Evolutionary conservation across 371 early-diverging fungal genomes (phyloP), one percentile per base, ranked within the genome.

Genomic region (Syncephalis plumigaleata): DNA sequence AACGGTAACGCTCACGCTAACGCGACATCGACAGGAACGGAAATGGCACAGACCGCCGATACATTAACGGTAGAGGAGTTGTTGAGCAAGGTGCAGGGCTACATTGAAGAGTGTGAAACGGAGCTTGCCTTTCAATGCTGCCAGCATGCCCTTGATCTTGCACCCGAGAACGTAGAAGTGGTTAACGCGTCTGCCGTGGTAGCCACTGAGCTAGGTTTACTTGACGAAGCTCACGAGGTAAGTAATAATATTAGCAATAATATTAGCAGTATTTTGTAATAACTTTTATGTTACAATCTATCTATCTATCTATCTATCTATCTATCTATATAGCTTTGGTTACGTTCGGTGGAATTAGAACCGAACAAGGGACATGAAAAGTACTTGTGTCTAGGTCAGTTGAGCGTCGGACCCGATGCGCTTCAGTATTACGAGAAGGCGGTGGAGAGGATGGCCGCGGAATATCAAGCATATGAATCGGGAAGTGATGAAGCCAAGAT

Each of bases 301-400:
- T n/a, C n/a, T n/a, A n/a, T n/a, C n/a, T n/a, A n/a, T n/a, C n/a
- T n/a, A n/a, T n/a, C n/a, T n/a, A n/a, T n/a, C n/a, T n/a, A n/a
- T n/a, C n/a, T n/a, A n/a, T n/a, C n/a, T n/a, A n/a, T n/a, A 46
- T 53, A 79, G 76, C 79, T 79, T 55, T 64, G 86, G 49, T 53
- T 71, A 48, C 69, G 67, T 38, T 77, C 87, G 25, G 75, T 78
- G 26, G 63, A 73, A 53, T 55, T 81, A 9, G 69, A 62, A 42
- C 83, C 86, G 9, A 67, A 80, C n/a, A 55, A 61, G 27, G 81
- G 84, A 17, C 76, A 73, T 44, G 76, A 73, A 46, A 83, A 81
- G 63, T 90, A 79, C 65, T 76, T 94, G 78, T 87, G 87, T 55
- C 66, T 94, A 43, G 95, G 91, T 18, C 92, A 92, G 21, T 21